Base-by-base conservation (phyloP, 2,329 filamentous ascomycete genomes). In the Aspergillus calidoustus region DNA sequence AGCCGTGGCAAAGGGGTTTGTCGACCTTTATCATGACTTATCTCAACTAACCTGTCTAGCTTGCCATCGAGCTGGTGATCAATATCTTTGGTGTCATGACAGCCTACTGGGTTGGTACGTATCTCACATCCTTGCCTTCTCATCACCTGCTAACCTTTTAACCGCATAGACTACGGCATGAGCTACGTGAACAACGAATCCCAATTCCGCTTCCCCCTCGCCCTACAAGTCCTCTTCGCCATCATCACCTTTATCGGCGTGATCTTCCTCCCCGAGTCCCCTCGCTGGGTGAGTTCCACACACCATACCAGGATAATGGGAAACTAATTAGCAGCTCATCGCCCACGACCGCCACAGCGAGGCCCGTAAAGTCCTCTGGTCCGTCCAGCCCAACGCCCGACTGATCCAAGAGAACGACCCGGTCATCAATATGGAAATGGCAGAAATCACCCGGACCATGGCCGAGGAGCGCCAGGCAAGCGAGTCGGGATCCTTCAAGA, bases 211-310 rank as follows among this genome's bases (percentile, higher is more conserved):
- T 74, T 75, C 44, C 74, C 74, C 3, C 70, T 76, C 19, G 74
- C 72, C 11, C 61, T 76, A 3, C 74, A 75, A 62, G 72, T 73
- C n/a, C 57, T 74, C 13, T 75, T 74, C 46, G 66, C 71, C 9
- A 61, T 74, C 4, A 6, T 69, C 34, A 73, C 72, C 7, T 68
- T 75, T 13, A 13, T 68, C 13, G 66, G 66, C 2, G 43, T 70
- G 11, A 66, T 74, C 13, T 76, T 76, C 60, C 74, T 82, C 59
- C 81, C 81, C 1, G 80, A 82, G 67, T 81, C 79, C 0, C 80
- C 81, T 15, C 74, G 79, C 62, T 82, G 76, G 64, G 64, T 66
- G 56, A 46, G 55, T 51, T 44, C 28, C 6, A 41, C 43, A 23
- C 17, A 19, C 19, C 5, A 28, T 17, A 46, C 6, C 8, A 31